A percentile compares a stretch with the other conserved stretches of the same genome.
Evolutionary conservation across 345 rosid genomes (phyloP).

Genomic region (Eucalyptus regnans): DNA sequence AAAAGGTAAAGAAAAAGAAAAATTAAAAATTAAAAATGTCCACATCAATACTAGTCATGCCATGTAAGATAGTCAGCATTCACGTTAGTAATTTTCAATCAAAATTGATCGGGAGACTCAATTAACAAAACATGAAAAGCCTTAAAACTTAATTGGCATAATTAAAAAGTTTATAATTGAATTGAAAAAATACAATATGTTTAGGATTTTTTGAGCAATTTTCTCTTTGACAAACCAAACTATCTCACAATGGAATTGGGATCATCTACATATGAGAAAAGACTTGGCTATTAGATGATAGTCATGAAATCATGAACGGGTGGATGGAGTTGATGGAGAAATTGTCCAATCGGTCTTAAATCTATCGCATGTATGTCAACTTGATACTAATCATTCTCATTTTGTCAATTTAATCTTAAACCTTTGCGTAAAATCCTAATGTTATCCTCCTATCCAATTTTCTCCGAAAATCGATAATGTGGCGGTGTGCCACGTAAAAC

Average conservation of each 20-base stretch:
- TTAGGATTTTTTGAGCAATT: not conserved
- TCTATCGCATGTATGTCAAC: rapidly evolving
- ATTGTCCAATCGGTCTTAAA: not conserved
- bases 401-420: not conserved
- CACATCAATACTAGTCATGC: rapidly evolving
- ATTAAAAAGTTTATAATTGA: not conserved
- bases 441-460: rapidly evolving
- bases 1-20: not conserved
- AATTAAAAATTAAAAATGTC: not conserved
- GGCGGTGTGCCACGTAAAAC: rapidly evolving
- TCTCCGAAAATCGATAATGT: rapidly evolving
- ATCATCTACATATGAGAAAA: not conserved
- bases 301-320: not conserved
- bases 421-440: rapidly evolving
- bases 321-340: not conserved
- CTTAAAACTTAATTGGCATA: rapidly evolving
- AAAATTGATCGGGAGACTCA: rapidly evolving
- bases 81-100: rapidly evolving
- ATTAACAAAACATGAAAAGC: not conserved
- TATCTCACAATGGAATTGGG: not conserved
- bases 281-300: not conserved
- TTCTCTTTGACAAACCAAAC: not conserved
- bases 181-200: not conserved
- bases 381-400: not conserved
- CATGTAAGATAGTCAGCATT: rapidly evolving